These are phyloP conservation scores for Microcyclospora tardicrescens DNA, from an alignment of 2,329 filamentous ascomycete species.

Conservation along the genomic window DNA sequence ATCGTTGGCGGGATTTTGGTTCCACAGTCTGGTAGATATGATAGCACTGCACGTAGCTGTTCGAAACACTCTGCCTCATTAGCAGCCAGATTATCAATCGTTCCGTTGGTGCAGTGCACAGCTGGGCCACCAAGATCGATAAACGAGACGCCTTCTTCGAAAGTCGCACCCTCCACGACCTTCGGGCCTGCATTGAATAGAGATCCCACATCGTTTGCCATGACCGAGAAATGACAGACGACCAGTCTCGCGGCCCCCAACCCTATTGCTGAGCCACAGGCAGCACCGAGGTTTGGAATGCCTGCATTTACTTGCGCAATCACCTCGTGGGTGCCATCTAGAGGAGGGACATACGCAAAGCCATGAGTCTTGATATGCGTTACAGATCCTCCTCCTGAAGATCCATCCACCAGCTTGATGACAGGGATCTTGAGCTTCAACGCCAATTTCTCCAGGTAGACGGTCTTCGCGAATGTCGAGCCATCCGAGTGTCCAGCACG, in stretches of 20 bases:
- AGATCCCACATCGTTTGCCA: conserved; percentile 49
- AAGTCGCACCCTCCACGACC: conserved; percentile 49
- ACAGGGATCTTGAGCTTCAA: conserved; percentile 46
- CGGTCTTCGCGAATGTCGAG: conserved; percentile 39
- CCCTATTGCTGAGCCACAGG: conserved; percentile 51
- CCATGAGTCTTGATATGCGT: conserved; percentile 44
- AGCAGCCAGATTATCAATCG: conserved; percentile 50
- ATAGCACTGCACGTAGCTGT: conserved; percentile 44
- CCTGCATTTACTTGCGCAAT: conserved; percentile 46
- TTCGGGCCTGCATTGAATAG: conserved; percentile 53
- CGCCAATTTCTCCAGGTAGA: conserved; percentile 50
- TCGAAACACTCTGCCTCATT: conserved; percentile 50
- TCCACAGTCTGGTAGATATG: conserved; percentile 46
- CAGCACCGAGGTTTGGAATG: conserved; percentile 51
- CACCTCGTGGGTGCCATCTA: conserved; percentile 41
- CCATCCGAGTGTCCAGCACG: conserved; percentile 53
- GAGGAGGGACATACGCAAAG: conserved; percentile 46
- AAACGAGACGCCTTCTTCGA: conserved; percentile 48
- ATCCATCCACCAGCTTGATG: conserved; percentile 52
- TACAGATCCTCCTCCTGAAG: conserved; percentile 49
- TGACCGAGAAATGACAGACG: conserved; percentile 51
- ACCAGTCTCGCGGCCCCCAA: conserved; percentile 50
- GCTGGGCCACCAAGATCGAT: conserved; percentile 47
- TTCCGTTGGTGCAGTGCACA: conserved; percentile 53
- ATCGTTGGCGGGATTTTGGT: conserved; percentile 39